These are phyloP conservation scores for Amanita subjunquillea DNA, from an alignment of 768 basidiomycete genomes.

Conservation along the genomic window DNA sequence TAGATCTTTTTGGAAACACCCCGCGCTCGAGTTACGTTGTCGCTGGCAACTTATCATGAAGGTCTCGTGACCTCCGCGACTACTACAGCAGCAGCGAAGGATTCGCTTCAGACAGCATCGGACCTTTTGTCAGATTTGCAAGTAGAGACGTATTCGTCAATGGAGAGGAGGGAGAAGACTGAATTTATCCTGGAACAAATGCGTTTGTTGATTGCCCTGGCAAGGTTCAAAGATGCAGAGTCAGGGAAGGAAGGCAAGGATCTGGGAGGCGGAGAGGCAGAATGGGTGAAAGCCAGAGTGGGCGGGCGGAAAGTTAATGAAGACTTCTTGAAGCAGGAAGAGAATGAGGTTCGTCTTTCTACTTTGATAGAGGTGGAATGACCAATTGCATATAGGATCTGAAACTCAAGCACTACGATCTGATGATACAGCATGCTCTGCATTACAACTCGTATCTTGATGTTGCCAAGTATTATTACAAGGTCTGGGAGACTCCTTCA, in stretches of 20 bases:
- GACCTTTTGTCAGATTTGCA: conserved; percentile 91
- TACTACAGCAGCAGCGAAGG: conserved; percentile 38
- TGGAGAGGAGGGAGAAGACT: conserved; percentile 97
- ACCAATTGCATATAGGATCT: conserved; percentile 51
- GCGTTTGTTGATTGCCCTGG: conserved; percentile 75
- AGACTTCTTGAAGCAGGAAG: conserved; percentile 79
- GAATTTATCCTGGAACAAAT: conserved; percentile 98
- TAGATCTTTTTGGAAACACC: conserved; percentile 97
- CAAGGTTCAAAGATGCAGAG: conserved; percentile 65
- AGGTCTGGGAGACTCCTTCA: conserved; percentile 94
- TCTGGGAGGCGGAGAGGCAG: conserved; percentile 65
- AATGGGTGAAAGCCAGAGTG: conserved; percentile 90
- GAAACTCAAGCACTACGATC: conserved; percentile 90
- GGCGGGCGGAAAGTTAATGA: conserved; percentile 93
- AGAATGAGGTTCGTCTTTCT: conserved; percentile 60
- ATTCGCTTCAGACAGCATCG: conserved; percentile 75
- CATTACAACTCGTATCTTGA: conserved; percentile 82
- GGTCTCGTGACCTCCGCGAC: conserved; percentile 37
- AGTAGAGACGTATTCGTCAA: conserved; percentile 97
- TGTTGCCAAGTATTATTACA: conserved; percentile 90
- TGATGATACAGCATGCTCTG: conserved; percentile 93
- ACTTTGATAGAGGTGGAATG: background rate
- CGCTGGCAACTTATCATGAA: conserved; percentile 84
- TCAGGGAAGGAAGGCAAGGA: conserved; percentile 55
- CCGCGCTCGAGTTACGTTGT: conserved; percentile 85